Percentiles rank a stretch among this genome's conserved stretches.
Evolutionary conservation across 805 yeast species (phyloP).

Genomic region (Suhomyces sp.): DNA sequence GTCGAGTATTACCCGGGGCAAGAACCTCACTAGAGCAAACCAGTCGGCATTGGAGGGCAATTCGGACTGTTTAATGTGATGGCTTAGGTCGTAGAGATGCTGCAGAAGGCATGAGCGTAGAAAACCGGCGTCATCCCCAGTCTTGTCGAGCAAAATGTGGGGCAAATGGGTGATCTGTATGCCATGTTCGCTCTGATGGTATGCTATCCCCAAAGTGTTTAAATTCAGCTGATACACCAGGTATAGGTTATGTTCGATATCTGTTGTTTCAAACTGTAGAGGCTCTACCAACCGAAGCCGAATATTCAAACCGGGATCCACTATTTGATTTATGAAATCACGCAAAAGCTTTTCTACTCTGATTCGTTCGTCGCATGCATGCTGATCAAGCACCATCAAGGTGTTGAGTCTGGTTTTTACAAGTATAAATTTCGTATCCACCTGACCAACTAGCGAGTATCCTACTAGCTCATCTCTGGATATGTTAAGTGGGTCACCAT

Average conservation of each 20-base stretch:
- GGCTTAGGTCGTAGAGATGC: slow-evolving; percentile 43
- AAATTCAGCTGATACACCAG: slow-evolving; percentile 12
- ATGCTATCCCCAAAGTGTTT: slow-evolving; percentile 18
- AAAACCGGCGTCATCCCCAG: slow-evolving; percentile 20
- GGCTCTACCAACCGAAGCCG: slow-evolving; percentile 7
- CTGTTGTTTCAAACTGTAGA: slow-evolving; percentile 16
- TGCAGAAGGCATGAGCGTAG: slow-evolving; percentile 41
- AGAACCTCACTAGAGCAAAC: slow-evolving; percentile 18
- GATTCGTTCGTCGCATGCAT: slow-evolving; percentile 80
- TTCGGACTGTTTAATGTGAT: slow-evolving; percentile 21
- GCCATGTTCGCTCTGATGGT: neutral
- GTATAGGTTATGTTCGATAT: slow-evolving; percentile 26
- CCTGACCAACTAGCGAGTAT: slow-evolving; percentile 48
- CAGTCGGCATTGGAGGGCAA: slow-evolving; percentile 13
- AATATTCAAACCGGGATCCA: slow-evolving; percentile 12
- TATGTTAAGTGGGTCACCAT: neutral
- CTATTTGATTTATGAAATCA: slow-evolving; percentile 30
- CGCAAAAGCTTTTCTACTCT: slow-evolving; percentile 51
- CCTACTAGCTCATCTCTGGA: neutral
- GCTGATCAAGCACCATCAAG: slow-evolving; percentile 65
- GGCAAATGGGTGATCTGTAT: slow-evolving; percentile 46
- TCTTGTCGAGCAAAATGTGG: slow-evolving; percentile 31
- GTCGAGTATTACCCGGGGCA: slow-evolving; percentile 54
- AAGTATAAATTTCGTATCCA: slow-evolving; percentile 64
- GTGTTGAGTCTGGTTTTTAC: slow-evolving; percentile 14